Percentiles rank a stretch among this genome's conserved stretches.
Conservation (phyloP, 139 green algal species). For the Dunaliella primolecta region DNA sequence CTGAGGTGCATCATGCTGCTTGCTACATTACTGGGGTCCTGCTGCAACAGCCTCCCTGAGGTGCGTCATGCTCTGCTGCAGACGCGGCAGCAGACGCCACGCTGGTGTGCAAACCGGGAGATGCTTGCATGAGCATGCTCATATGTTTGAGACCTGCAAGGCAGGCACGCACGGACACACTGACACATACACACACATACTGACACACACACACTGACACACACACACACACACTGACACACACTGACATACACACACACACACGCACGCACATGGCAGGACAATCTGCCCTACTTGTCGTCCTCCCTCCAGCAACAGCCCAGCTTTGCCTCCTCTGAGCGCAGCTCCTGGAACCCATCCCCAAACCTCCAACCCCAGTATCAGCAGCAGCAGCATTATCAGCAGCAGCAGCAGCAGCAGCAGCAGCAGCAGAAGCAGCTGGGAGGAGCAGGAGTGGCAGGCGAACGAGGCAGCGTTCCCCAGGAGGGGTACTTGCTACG, state of each 20-base stretch:
- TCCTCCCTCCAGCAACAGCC: background rate
- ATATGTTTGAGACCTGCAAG: no score
- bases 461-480: background rate
- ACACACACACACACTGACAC: background rate
- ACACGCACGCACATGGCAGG: background rate
- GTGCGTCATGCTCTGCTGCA: background rate
- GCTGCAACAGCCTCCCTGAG: background rate
- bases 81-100: no score
- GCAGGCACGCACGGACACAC: background rate
- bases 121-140: background rate
- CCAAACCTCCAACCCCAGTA: background rate
- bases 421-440: background rate
- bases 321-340: background rate
- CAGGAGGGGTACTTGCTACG: background rate
- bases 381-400: background rate
- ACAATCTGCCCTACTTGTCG: background rate
- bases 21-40: background rate
- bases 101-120: no score
- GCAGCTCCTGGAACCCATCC: background rate
- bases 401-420: background rate
- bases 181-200: background rate
- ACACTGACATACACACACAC: background rate
- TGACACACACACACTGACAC: background rate
- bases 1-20: background rate
- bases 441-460: background rate